Evolutionary conservation across 495 filamentous ascomycete species (phyloP).

Genomic region (Patellaria atrata): DNA sequence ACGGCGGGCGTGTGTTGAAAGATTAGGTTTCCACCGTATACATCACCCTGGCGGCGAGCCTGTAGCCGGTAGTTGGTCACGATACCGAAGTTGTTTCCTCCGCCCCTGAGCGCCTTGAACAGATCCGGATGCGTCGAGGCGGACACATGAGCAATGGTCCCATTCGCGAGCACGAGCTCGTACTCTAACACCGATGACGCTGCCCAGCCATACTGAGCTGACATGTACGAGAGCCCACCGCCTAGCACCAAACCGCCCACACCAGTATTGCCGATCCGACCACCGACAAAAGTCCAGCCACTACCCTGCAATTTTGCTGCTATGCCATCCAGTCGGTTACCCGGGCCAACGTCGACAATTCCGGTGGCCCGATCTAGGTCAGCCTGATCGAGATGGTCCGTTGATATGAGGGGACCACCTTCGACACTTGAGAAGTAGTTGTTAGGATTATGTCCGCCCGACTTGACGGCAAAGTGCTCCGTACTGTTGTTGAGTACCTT

Average conservation of each 20-base stretch:
- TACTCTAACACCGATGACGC: neutral
- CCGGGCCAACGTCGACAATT: neutral
- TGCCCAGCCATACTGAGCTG: conserved; percentile 3
- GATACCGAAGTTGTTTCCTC: conserved; percentile 40
- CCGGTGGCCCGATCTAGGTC: neutral
- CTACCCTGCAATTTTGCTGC: neutral
- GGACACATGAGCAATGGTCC: neutral
- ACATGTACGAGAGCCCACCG: conserved; percentile 6
- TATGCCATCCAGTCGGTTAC: neutral
- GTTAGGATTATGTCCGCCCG: conserved; percentile 1
- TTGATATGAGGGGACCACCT: neutral
- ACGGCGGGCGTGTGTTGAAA: conserved; percentile 6
- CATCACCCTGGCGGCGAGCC: conserved; percentile 9
- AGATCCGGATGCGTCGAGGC: neutral
- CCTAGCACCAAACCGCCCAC: conserved; percentile 1
- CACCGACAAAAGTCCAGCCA: conserved; percentile 1
- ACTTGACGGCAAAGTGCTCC: conserved; percentile 4
- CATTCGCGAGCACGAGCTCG: conserved; percentile 8
- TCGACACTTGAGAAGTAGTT: neutral
- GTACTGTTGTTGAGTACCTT: conserved; percentile 8
- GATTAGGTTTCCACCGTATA: conserved; percentile 15
- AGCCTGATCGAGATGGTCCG: neutral
- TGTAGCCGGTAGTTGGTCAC: conserved; percentile 28
- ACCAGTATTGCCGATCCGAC: conserved; percentile 4
- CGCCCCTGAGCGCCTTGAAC: conserved; percentile 24